Base-by-base conservation (phyloP, 164 flowering plant species). In the Pachysandra terminalis region DNA sequence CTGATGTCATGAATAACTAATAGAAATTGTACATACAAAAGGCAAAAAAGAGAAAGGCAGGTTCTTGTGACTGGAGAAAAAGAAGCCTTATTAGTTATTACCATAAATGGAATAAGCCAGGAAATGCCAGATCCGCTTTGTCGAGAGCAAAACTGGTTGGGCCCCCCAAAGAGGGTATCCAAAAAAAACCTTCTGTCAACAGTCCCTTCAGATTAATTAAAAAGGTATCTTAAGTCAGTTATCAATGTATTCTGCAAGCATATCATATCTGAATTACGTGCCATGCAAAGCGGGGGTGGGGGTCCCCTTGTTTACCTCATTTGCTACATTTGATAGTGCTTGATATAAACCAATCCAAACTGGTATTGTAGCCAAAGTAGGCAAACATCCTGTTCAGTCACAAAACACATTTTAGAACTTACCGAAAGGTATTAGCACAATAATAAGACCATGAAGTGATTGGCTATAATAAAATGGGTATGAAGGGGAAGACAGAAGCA, bases 141-240 rank as follows among this genome's bases (percentile, higher is more conserved):
- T 69, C 98, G 83, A 75, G 98, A 75, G 98, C 97, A 70, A 95
- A 89, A 53, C 94, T 77, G 56, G 98, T 95, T 54, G 98, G 98
- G 10, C 98, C 98, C 66, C 86, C 97, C 90, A 95, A 80, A 61
- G 98, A 91, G 28, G 98, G 98, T 67, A 95, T 95, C 98, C 98
- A 95, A 76, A 91, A 90, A 85, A 95, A 95, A 66, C 98, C 98
- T 84, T 95, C n/a, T n/a, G n/a, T n/a, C n/a, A n/a, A n/a, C n/a
- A n/a, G n/a, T n/a, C n/a, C n/a, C n/a, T n/a, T n/a, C 98, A 26
- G 98, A 91, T 72, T 41, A 75, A 74, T 59, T 58, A 67, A 61
- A 77, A 66, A 64, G 15, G 35, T 45, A 22, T 12, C 40, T 35
- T 64, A 40, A 53, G 56, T 73, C 56, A 64, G 66, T 52, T 19